These are phyloP conservation scores for Bocquillonia castaneifolia DNA, from an alignment of 441 rosid species.

Conservation along the genomic window DNA sequence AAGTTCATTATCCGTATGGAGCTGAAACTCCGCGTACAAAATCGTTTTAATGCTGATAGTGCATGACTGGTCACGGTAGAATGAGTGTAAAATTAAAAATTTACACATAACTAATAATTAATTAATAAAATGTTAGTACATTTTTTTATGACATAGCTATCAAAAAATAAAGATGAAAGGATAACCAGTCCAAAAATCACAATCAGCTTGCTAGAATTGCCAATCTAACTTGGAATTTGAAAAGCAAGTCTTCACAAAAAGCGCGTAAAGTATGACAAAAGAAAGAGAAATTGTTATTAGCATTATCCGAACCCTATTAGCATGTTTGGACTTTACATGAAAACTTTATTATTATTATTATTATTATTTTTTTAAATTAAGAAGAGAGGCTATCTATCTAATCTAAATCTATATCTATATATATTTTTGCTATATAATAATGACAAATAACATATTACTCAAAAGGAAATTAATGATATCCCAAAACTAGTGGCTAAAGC, in stretches of 20 bases:
- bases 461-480: neutral
- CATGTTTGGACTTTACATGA: neutral
- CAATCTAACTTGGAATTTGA: neutral
- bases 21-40: too few species aligned
- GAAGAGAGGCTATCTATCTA: too few species aligned
- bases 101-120: too few species aligned
- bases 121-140: too few species aligned
- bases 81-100: too few species aligned
- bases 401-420: too few species aligned
- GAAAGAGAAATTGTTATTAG: neutral
- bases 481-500: neutral
- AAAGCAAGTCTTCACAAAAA: neutral
- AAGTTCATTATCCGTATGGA: too few species aligned
- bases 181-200: neutral
- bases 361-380: too few species aligned
- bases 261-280: neutral
- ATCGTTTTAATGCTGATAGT: too few species aligned
- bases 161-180: neutral
- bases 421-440: too few species aligned
- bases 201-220: neutral
- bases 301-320: neutral
- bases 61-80: too few species aligned
- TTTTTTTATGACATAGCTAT: neutral
- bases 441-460: too few species aligned
- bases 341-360: neutral